Base-by-base conservation (phyloP, 2,329 filamentous ascomycete species). In the Pseudogymnoascus sp. region DNA sequence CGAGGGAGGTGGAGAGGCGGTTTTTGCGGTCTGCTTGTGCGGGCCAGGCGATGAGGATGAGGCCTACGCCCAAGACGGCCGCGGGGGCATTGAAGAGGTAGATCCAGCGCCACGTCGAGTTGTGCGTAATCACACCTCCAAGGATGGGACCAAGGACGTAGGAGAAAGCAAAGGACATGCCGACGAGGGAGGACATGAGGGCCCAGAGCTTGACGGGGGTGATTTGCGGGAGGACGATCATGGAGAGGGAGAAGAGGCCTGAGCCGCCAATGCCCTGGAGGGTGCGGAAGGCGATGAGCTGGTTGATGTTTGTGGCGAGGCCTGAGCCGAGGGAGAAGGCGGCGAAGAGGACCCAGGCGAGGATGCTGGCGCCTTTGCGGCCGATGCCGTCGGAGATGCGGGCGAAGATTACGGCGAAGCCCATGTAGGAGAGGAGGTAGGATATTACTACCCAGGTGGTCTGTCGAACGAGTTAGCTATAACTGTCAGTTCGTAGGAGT, bases 21-120 rank as follows among this genome's bases (percentile, higher is more conserved):
- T 29, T 73, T 73, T 50, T 78, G 70, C 3, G 75, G 64, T 15
- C 69, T 66, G 0, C 76, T 29, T 71, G 68, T 7, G 74, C 72
- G 1, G 84, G 83, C 83, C 83, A 86, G 2, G 77, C 72, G 0
- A 80, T 29, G 21, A 77, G 72, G 65, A 86, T 82, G 0, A 83
- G 66, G 7, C 75, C 59, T 19, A 83, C 70, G 1, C 83, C 80
- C 1, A 78, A 65, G 40, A 72, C 69, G 1, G 82, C 81, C 11
- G 84, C 73, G 0, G 83, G 83, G 1, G 79, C 81, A 68, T 85
- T 86, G 69, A 86, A 81, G 80, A 81, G 84, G 71, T 85, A 86
- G 1, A 84, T 75, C 68, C 68, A 69, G 46, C 64, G 60, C 66
- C 66, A 69, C 11, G 61, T 64, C 2, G 67, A 59, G 53, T 66